phyloP scores from a whole-genome alignment of 306 rosid genomes.

The Rosa rugosa region DNA sequence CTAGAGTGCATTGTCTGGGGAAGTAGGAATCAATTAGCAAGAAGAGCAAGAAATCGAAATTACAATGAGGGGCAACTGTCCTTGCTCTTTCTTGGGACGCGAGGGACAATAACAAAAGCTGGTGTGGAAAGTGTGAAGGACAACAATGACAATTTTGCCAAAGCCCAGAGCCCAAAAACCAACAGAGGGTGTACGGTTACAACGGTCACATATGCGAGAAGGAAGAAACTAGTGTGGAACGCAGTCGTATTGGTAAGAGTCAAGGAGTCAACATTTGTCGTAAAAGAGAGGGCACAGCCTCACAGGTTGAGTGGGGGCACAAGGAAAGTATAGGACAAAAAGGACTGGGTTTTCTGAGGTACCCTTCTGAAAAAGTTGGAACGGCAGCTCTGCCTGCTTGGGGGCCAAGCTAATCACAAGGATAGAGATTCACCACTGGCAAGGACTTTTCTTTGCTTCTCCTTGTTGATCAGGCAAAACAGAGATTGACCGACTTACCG shows the following conservation, averaged over 20 bases:
- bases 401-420: neutral
- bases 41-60: neutral
- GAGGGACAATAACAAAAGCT: neutral
- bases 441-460: neutral
- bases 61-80: constrained; percentile 1
- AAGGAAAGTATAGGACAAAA: neutral
- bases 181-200: neutral
- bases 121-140: neutral
- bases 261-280: neutral
- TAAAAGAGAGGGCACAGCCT: neutral
- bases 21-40: neutral
- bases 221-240: neutral
- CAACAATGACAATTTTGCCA: neutral
- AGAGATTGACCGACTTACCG: neutral
- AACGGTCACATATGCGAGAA: neutral
- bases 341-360: neutral
- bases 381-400: neutral
- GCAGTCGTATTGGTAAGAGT: neutral
- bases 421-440: neutral
- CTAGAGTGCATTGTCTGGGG: neutral
- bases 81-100: neutral
- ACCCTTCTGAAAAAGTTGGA: neutral
- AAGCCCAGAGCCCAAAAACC: neutral
- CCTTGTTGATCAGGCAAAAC: neutral
- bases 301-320: neutral